Conservation (phyloP, 192 early-diverging fungal species). For the Linnemannia exigua region DNA sequence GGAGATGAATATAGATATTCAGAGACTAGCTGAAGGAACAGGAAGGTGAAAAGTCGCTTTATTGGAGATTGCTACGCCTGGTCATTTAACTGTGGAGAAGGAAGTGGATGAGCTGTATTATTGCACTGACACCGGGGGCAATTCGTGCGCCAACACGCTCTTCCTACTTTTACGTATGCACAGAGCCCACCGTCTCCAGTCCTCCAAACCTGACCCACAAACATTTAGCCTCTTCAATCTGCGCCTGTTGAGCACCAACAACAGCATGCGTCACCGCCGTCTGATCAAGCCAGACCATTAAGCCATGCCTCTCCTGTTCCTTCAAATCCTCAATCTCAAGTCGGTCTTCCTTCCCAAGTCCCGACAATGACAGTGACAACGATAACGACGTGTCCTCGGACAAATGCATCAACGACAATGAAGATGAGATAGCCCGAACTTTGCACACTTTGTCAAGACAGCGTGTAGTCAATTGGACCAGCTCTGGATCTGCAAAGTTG, state of each 20-base stretch:
- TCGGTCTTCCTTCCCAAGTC: neutral
- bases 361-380: neutral
- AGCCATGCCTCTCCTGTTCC: neutral
- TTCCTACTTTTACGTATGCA: too few relatives aligned
- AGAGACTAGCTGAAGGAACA: too few relatives aligned
- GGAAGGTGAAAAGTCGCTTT: too few relatives aligned
- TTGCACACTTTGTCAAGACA: neutral
- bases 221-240: neutral
- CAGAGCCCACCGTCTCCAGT: neutral
- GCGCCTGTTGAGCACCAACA: neutral
- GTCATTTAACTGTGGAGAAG: too few relatives aligned
- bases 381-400: neutral
- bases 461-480: neutral
- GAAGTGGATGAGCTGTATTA: too few relatives aligned
- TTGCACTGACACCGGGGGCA: too few relatives aligned
- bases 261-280: neutral
- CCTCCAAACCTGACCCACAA: neutral
- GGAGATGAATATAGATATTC: too few relatives aligned
- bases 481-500: neutral
- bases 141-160: too few relatives aligned
- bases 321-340: neutral
- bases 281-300: neutral
- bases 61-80: too few relatives aligned
- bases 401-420: neutral
- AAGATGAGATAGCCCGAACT: neutral